Conservation (phyloP, 768 basidiomycete species). For the Lentinula detonsa region DNA sequence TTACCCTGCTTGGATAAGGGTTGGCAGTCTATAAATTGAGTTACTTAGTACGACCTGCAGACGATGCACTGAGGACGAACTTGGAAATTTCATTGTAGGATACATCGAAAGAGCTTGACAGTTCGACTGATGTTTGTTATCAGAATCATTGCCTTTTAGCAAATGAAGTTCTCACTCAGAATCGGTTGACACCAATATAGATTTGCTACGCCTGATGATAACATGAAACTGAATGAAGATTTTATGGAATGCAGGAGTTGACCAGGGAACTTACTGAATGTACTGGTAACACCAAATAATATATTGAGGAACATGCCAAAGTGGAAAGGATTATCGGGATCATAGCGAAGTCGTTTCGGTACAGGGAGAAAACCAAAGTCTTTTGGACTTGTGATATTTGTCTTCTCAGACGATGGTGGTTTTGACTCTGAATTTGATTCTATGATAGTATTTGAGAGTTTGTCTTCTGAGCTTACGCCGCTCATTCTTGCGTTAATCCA, state of each 20-base stretch:
- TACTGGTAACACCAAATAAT: conserved; percentile 59
- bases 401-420: not conserved
- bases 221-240: too few species aligned
- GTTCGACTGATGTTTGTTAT: conserved; percentile 27
- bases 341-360: conserved; percentile 46
- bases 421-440: not conserved
- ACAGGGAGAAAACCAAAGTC: conserved; percentile 66
- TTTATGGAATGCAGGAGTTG: too few species aligned
- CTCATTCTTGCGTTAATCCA: not conserved
- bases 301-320: conserved; percentile 50
- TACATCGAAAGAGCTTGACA: conserved; percentile 33
- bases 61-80: conserved; percentile 23
- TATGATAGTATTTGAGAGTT: not conserved
- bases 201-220: conserved; percentile 51
- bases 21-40: conserved; percentile 32
- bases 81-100: conserved; percentile 30
- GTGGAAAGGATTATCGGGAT: conserved; percentile 39
- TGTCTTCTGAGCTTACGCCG: not conserved
- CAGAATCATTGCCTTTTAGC: not conserved
- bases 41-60: not conserved
- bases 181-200: conserved; percentile 82
- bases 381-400: conserved; percentile 13
- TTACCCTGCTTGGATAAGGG: conserved; percentile 64
- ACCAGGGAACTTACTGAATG: conserved; percentile 34
- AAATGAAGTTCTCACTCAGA: conserved; percentile 40